A percentile compares a stretch with the other conserved stretches of the same genome.
These are phyloP conservation scores for Malania oleifera DNA, from an alignment of 164 flowering plant species.

Conservation along the genomic window DNA sequence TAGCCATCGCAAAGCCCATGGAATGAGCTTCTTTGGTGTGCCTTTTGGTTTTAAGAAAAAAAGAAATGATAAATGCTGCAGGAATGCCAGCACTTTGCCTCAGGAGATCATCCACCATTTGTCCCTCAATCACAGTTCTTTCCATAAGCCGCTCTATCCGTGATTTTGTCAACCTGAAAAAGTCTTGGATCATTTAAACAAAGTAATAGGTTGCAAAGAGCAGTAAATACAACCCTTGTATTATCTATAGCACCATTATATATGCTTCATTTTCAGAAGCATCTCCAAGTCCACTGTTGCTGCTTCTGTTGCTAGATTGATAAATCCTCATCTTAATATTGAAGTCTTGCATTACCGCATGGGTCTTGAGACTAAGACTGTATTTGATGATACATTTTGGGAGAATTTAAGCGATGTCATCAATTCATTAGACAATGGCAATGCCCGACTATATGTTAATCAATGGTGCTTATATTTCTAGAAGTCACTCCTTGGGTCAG, in stretches of 20 bases:
- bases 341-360: constrained; percentile 87
- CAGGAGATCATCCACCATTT: constrained; percentile 86
- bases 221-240: constrained; percentile 97
- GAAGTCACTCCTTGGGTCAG: constrained; percentile 85
- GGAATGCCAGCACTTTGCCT: constrained; percentile 99
- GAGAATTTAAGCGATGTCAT: constrained; percentile 65
- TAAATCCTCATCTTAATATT: constrained; percentile 52
- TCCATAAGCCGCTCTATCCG: constrained; percentile 99
- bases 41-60: constrained; percentile 98
- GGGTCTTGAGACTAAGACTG: constrained; percentile 70
- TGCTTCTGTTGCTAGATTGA: constrained; percentile 60
- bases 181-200: constrained; percentile 98
- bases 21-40: constrained; percentile 89
- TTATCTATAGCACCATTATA: constrained; percentile 99
- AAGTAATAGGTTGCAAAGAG: constrained; percentile 94
- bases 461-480: constrained; percentile 84
- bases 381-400: constrained; percentile 80
- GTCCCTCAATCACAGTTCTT: constrained; percentile 77
- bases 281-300: constrained; percentile 94
- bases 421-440: too few relatives aligned
- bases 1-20: constrained; percentile 80
- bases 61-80: constrained; percentile 86
- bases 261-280: constrained; percentile 97
- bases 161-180: constrained; percentile 77
- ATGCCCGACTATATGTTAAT: constrained; percentile 82